Base-by-base conservation (phyloP, 768 basidiomycete species). In the Xerocomellus intermedius region DNA sequence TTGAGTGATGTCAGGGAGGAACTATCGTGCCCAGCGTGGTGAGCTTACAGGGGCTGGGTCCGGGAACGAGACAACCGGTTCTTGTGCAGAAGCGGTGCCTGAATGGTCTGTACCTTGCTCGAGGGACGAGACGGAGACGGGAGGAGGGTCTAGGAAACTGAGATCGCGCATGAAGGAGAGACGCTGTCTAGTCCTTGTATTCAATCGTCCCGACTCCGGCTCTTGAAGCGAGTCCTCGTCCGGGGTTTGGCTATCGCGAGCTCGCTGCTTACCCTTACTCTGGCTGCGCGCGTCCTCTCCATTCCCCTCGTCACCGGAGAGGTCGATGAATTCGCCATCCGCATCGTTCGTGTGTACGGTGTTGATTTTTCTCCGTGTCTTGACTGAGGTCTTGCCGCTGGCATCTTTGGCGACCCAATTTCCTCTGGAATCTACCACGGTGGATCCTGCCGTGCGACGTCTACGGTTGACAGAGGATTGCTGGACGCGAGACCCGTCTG, bases 351-450 rank as follows among this genome's bases (percentile, higher is more conserved):
- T 58, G 21, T 16, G 64, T 28, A 52, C 42, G 37, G 24, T 52
- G 49, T 41, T 52, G 45, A 49, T 53, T 48, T 35, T 68, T 59
- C 58, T 75, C 53, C 73, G 74, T 61, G 62, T 71, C 61, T 70
- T 73, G 62, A 82, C 74, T 4, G 62, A 74, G 8, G 65, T 69
- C 32, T 69, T 66, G 2, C 87, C 86, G 17, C 80, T 85, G 2
- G 86, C 87, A 63, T 89, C 85, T 33, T 65, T 73, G 10, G 87
- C 87, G 21, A 86, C 78, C 83, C 85, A 87, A 56, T 85, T 85
- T 13, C 81, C 83, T 44, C 80, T 76, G 2, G 73, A 52, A 66
- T 83, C 80, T 48, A 74, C 73, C 4, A 77, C 68, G 14, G 74
- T 68, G 42, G 66, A 65, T 32, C 60, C 69, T 17, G 75, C 72